Evolutionary conservation across 495 filamentous ascomycete genomes (phyloP), one percentile per base, ranked within the genome.

Genomic region (Stereocaulon alpinum): DNA sequence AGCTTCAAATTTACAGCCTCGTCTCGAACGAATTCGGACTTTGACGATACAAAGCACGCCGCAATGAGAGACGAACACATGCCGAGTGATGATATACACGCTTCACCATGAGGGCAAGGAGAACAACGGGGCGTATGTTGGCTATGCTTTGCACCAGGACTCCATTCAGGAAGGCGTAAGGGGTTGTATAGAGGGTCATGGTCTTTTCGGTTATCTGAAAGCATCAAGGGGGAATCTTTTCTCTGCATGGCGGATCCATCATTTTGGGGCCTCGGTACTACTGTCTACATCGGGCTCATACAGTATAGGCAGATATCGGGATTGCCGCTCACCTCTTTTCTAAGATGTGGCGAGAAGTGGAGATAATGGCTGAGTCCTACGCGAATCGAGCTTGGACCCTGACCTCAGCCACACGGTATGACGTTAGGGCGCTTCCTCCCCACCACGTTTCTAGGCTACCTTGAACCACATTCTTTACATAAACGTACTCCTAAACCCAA

Each of bases 21-120:
- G 42, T 57, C 60, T 49, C 60, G 54, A 34, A 43, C 29, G 5
- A 51, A 61, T 32, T 61, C 53, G 10, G 58, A 60, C 27, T 54
- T 60, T 32, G 58, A 54, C 6, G 48, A 54, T 7, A 40, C 49
- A 34, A 51, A 60, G 30, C 50, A 60, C n/a, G 58, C 48, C 29
- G 48, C 40, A 37, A 24, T 60, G 15, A 14, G 41, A n/a, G 41
- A 44, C 40, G 40, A 30, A 45, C 6, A 41, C 18, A 20, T 54
- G 32, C 30, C 45, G 10, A 17, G 41, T 32, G 40, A 54, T 4
- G 47, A 48, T 20, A 22, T 48, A 15, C 49, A 45, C 12, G 40
- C 58, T 17, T 60, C 49, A 18, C 9, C 27, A 60, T 53, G 49
- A 54, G 20, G 40, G 37, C 9, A 15, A 18, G 27, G 34, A 60